A percentile compares a stretch with the other conserved stretches of the same genome.
Evolutionary conservation across 140 eudicot genomes (phyloP).

Genomic region (Stevia rebaudiana): DNA sequence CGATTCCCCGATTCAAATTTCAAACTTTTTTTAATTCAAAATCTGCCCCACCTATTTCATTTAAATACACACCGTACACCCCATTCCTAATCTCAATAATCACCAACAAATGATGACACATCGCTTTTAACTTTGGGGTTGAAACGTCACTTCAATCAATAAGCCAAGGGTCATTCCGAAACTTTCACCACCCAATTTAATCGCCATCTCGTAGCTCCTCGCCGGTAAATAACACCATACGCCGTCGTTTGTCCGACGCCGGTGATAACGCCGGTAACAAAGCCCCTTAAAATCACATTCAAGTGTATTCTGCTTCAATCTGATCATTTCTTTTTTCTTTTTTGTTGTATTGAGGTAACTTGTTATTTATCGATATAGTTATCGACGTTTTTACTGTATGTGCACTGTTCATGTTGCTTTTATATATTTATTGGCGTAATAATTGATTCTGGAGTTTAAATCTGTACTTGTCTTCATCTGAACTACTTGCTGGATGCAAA

Average conservation of each 20-base stretch:
- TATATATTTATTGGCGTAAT: neutral
- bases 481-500: slow-evolving; percentile 21
- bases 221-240: slow-evolving; percentile 6
- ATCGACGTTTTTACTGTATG: slow-evolving; percentile 20
- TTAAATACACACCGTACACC: neutral
- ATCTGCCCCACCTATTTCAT: too few species aligned
- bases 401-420: slow-evolving; percentile 8
- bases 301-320: slow-evolving; percentile 8
- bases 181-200: slow-evolving; percentile 20
- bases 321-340: slow-evolving; percentile 15
- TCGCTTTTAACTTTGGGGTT: slow-evolving; percentile 36
- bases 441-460: slow-evolving; percentile 12
- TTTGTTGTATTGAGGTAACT: slow-evolving; percentile 15
- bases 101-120: slow-evolving; percentile 22
- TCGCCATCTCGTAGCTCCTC: slow-evolving; percentile 18
- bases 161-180: slow-evolving; percentile 28
- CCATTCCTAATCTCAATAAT: slow-evolving; percentile 14
- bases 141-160: slow-evolving; percentile 37
- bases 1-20: too few species aligned
- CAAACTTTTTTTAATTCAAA: too few species aligned
- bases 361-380: slow-evolving; percentile 22
- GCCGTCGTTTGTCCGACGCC: neutral
- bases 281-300: slow-evolving; percentile 10
- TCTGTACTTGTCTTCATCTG: slow-evolving; percentile 18
- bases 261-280: neutral